Conservation (phyloP, 2,329 filamentous ascomycete species). For the Didymella keratinophila region DNA sequence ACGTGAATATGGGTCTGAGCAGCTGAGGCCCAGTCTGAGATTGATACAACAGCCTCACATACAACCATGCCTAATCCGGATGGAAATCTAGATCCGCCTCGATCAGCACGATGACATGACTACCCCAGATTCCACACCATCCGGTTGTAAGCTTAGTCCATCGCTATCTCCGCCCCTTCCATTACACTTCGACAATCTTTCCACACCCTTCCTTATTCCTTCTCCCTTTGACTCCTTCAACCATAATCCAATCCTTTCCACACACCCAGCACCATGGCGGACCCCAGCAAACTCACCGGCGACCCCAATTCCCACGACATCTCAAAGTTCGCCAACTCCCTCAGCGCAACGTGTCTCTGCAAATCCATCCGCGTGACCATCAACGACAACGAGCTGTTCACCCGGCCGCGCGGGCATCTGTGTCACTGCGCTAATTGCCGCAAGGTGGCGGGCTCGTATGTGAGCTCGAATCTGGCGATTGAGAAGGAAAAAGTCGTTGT, state of each 20-base stretch:
- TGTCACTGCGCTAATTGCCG: conserved; percentile 63
- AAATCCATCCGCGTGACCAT: conserved; percentile 59
- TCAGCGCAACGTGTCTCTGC: conserved; percentile 57
- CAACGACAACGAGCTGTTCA: conserved; percentile 58
- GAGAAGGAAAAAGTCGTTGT: conserved; percentile 57
- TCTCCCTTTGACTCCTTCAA: background rate
- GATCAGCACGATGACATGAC: conserved; percentile 4
- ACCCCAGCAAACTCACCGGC: conserved; percentile 39
- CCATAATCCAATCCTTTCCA: background rate
- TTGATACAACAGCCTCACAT: background rate
- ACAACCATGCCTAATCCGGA: background rate
- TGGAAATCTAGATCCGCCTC: background rate
- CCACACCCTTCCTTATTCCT: background rate
- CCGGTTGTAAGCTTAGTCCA: background rate
- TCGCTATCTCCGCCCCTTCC: background rate
- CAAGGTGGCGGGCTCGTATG: conserved; percentile 57
- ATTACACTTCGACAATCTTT: background rate
- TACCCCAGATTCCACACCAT: background rate
- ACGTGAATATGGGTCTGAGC: background rate
- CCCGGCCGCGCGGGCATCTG: conserved; percentile 51
- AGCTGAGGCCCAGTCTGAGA: background rate
- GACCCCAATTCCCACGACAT: conserved; percentile 51
- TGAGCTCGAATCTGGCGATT: conserved; percentile 53
- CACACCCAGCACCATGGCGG: conserved; percentile 2
- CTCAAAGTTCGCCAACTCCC: conserved; percentile 44